Base-by-base conservation (phyloP, 2,329 filamentous ascomycete genomes). In the Aureobasidium vineae region DNA sequence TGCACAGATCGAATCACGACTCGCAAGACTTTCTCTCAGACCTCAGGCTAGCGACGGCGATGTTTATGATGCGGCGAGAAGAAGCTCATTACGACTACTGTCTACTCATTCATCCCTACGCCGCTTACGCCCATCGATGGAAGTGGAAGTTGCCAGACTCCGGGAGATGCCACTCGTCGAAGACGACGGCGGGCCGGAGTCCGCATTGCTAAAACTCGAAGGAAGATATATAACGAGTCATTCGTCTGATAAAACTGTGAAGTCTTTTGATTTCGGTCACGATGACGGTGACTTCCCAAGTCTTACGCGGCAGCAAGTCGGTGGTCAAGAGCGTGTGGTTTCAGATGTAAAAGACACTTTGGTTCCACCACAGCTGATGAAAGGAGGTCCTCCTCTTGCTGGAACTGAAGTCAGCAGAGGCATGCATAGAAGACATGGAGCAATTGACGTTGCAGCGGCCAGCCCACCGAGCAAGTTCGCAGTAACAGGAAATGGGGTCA, bases 191-290 rank as follows among this genome's bases (percentile, higher is more conserved):
- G 94, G 94, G 15, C 88, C 98, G 31, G 95, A 98, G 74, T 92
- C 93, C n/a, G 91, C 95, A 0, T 77, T 99, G 60, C 79, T 93
- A 71, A 99, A 98, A 73, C 83, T 99, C 0, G 95, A 99, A 79
- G 95, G 95, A 11, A 94, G 87, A 71, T 95, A 89, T 71, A 84
- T 89, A 74, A 31, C 47, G 5, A 59, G 54, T 36, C 52, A 23
- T 63, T 60, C 15, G 41, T 63, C 53, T 26, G 54, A 52, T 19
- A 40, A 43, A 10, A 40, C 36, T 21, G 59, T 28, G 1, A 61
- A 50, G 33, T 45, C 53, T 7, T 52, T 52, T 5, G 19, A 57
- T n/a, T 36, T 57, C 15, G 54, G 41, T 6, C n/a, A 66, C 49
- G 54, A 54, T 7, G 49, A 54, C n/a, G 13, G n/a, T 16, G 65